A percentile compares a stretch with the other conserved stretches of the same genome.
Evolutionary conservation across 2,329 filamentous ascomycete species (phyloP).

Genomic region (Penicillium nordicum): DNA sequence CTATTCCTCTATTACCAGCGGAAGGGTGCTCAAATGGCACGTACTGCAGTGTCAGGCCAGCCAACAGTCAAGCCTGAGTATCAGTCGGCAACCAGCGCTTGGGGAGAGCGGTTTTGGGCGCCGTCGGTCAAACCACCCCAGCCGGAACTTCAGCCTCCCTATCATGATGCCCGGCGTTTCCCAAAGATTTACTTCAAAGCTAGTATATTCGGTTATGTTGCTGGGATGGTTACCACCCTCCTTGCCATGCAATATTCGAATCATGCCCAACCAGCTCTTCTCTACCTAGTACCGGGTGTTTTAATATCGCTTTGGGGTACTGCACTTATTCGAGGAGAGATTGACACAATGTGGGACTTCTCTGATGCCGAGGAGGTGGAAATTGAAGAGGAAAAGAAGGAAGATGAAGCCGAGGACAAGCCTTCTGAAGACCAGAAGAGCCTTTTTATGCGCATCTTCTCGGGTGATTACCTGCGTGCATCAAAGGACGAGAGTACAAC

Average conservation of each 20-base stretch:
- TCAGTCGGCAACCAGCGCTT: conserved; percentile 63
- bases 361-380: conserved; percentile 61
- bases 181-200: conserved; percentile 83
- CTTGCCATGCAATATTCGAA: conserved; percentile 72
- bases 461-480: conserved; percentile 17
- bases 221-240: conserved; percentile 75
- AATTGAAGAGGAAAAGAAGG: conserved; percentile 29
- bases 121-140: conserved; percentile 27
- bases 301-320: conserved; percentile 72
- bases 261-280: conserved; percentile 81
- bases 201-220: conserved; percentile 69
- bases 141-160: conserved; percentile 33
- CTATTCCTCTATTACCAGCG: conserved; percentile 76
- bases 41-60: conserved; percentile 20
- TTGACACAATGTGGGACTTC: conserved; percentile 74
- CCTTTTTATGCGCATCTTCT: conserved; percentile 30
- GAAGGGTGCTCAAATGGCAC: conserved; percentile 51
- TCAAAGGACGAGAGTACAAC: not conserved
- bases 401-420: conserved; percentile 45
- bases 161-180: conserved; percentile 53
- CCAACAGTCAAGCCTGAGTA: conserved; percentile 36
- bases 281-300: conserved; percentile 89
- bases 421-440: conserved; percentile 9
- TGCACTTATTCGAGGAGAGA: conserved; percentile 66
- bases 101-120: conserved; percentile 84